Evolutionary conservation across 2,329 filamentous ascomycete species (phyloP).

Genomic region (Cladosporium sp.): DNA sequence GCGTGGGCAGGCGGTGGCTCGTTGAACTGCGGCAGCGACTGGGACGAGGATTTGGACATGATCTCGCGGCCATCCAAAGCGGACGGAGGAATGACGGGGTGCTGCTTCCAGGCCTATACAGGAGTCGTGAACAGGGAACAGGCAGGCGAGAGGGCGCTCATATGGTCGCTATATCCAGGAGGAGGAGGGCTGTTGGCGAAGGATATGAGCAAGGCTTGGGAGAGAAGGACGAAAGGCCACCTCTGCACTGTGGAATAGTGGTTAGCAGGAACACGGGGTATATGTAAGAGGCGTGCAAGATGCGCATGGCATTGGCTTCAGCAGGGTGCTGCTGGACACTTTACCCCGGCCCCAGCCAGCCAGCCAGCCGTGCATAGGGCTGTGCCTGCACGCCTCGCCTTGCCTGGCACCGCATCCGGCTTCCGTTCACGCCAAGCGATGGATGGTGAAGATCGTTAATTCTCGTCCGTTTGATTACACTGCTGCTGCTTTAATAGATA

Average conservation of each 20-base stretch:
- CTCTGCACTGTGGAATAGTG: background rate
- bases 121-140: background rate
- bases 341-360: background rate
- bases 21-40: constrained; percentile 60
- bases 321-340: constrained; percentile 1
- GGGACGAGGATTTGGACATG: constrained; percentile 63
- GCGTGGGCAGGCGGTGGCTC: constrained; percentile 27
- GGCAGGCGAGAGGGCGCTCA: background rate
- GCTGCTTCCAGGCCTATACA: constrained; percentile 7
- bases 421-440: background rate
- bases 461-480: background rate
- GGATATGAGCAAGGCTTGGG: background rate
- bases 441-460: background rate
- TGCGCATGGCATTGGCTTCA: constrained; percentile 6
- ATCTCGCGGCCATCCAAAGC: constrained; percentile 50
- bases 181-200: background rate
- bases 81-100: constrained; percentile 10
- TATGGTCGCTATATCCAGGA: background rate
- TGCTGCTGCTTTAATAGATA: background rate
- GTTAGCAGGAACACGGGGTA: background rate
- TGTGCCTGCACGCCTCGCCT: background rate
- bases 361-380: background rate
- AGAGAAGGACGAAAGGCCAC: background rate
- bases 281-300: background rate
- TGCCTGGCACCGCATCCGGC: background rate